Evolutionary conservation across 257 asterid genomes (phyloP).

Genomic region (Mentha longifolia): DNA sequence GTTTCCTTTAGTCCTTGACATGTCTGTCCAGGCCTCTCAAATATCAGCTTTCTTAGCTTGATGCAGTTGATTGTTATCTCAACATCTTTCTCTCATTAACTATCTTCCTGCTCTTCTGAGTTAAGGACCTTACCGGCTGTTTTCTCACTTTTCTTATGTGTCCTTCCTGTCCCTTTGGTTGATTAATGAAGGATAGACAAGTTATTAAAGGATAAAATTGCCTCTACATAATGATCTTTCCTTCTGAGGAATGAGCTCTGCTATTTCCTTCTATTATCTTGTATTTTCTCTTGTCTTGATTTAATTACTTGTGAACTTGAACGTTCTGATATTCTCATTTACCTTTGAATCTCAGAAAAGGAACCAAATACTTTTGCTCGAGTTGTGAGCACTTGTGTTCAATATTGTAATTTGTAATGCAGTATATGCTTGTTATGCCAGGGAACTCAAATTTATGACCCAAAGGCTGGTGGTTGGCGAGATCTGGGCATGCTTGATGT

Average conservation of each 20-base stretch:
- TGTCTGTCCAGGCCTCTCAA: slow-evolving; percentile 18
- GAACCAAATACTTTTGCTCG: slow-evolving; percentile 24
- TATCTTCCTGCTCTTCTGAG: slow-evolving; percentile 12
- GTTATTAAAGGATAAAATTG: slow-evolving; percentile 10
- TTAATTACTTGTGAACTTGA: neutral
- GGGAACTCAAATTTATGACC: slow-evolving; percentile 99
- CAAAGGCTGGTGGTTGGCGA: slow-evolving; percentile 99
- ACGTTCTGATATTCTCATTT: neutral
- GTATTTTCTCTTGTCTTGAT: neutral
- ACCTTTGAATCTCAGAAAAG: slow-evolving; percentile 20
- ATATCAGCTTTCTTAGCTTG: slow-evolving; percentile 15
- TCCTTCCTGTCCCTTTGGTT: slow-evolving; percentile 13
- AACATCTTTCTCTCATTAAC: slow-evolving; percentile 9
- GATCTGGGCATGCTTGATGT: slow-evolving; percentile 99
- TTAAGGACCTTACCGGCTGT: neutral
- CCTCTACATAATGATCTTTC: neutral
- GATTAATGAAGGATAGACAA: slow-evolving; percentile 13
- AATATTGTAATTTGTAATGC: slow-evolving; percentile 31
- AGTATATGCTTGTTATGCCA: slow-evolving; percentile 47
- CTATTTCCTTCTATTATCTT: slow-evolving; percentile 6
- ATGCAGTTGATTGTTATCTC: neutral
- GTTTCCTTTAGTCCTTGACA: slow-evolving; percentile 11
- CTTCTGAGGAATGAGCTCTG: slow-evolving; percentile 1
- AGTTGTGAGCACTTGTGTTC: slow-evolving; percentile 8
- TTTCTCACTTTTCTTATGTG: neutral